Conservation (phyloP, 768 basidiomycete species). For the Chlorophyllum brunneum region DNA sequence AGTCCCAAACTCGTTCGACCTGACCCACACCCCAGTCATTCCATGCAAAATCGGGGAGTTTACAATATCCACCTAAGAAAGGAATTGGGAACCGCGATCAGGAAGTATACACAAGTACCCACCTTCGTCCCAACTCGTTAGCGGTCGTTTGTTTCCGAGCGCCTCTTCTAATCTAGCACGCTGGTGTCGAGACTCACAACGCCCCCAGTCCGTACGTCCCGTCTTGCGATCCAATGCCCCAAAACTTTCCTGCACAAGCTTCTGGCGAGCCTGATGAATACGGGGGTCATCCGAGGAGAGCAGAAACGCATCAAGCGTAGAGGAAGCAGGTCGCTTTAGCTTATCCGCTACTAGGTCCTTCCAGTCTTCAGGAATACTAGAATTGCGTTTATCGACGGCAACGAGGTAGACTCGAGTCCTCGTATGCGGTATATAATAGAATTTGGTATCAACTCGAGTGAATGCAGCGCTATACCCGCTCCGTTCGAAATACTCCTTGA, state of each 20-base stretch:
- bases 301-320: slow-evolving; percentile 89
- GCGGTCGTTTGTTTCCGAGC: slow-evolving; percentile 77
- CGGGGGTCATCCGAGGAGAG: slow-evolving; percentile 88
- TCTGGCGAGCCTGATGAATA: slow-evolving; percentile 84
- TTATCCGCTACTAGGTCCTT: slow-evolving; percentile 51
- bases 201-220: slow-evolving; percentile 84
- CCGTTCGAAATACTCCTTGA: slow-evolving; percentile 71
- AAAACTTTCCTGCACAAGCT: slow-evolving; percentile 68
- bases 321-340: slow-evolving; percentile 80
- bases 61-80: slow-evolving; percentile 69
- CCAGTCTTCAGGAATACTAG: slow-evolving; percentile 69
- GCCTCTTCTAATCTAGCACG: slow-evolving; percentile 80
- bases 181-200: slow-evolving; percentile 91
- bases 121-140: slow-evolving; percentile 95
- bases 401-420: slow-evolving; percentile 86
- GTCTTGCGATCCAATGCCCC: slow-evolving; percentile 61
- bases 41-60: slow-evolving; percentile 88
- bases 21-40: slow-evolving; percentile 90
- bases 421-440: slow-evolving; percentile 93
- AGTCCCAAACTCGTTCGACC: slow-evolving; percentile 92
- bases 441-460: slow-evolving; percentile 76
- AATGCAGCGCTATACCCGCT: slow-evolving; percentile 72
- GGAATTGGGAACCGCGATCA: slow-evolving; percentile 3
- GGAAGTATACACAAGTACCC: slow-evolving; percentile 17
- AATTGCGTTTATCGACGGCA: slow-evolving; percentile 64